These are phyloP conservation scores for Lodderomyces orthopsilosis DNA, from an alignment of 1,139 yeast species.

Conservation along the genomic window DNA sequence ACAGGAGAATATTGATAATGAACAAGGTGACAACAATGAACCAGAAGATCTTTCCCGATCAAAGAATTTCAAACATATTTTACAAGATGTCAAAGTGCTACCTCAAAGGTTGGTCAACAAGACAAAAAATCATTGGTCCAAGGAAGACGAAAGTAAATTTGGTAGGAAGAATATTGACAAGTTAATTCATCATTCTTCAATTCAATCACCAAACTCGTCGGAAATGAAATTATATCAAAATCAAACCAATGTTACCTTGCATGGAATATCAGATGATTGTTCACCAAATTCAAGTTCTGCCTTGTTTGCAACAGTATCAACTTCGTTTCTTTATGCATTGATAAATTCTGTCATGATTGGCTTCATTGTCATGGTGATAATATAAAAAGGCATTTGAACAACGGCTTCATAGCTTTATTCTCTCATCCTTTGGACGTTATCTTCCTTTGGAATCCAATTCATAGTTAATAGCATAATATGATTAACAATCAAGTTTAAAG, in stretches of 20 bases:
- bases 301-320: background rate
- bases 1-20: constrained; percentile 7
- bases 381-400: background rate
- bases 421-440: constrained; percentile 15
- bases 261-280: constrained; percentile 13
- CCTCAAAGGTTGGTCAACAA: constrained; percentile 11
- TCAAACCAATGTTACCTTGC: constrained; percentile 11
- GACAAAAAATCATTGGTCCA: constrained; percentile 9
- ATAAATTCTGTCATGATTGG: constrained; percentile 9
- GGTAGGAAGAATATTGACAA: constrained; percentile 4
- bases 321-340: constrained; percentile 7
- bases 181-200: background rate
- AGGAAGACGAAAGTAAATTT: constrained; percentile 6
- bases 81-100: constrained; percentile 7
- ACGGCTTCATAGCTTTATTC: background rate
- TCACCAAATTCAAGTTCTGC: constrained; percentile 7
- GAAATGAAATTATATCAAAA: constrained; percentile 5
- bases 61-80: constrained; percentile 6
- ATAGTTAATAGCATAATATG: background rate
- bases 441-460: constrained; percentile 13
- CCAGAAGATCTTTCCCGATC: constrained; percentile 6
- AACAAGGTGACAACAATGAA: constrained; percentile 2
- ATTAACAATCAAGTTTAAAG: background rate
- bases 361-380: constrained; percentile 4
- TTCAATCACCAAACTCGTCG: constrained; percentile 4